Evolutionary conservation across 495 filamentous ascomycete species (phyloP), one percentile per base, ranked within the genome.

Genomic region (Xylaria castorea): DNA sequence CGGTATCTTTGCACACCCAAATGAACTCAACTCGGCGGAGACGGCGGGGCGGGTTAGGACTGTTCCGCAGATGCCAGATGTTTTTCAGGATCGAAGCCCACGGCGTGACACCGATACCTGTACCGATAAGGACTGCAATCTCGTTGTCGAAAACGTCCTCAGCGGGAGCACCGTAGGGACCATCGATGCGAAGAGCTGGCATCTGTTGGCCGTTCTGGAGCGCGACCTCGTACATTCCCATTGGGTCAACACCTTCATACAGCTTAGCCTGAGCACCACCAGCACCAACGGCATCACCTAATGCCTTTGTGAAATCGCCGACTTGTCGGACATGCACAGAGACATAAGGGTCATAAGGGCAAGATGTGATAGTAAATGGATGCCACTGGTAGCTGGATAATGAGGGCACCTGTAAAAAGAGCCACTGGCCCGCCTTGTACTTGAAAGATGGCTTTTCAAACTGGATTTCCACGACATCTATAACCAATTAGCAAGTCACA

Each of bases 61-160:
- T 88, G 68, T 93, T 90, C 48, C 96, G 93, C 72, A 95, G 86
- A 78, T 99, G 94, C 93, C 93, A 99, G 84, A 99, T 98, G 80
- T 97, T 97, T 85, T 99, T 99, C 57, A 99, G 87, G 75, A 98
- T 98, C 16, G 93, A 91, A 8, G 96, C 96, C 94, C 96, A 99
- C 5, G 96, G 96, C 5, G 96, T 99, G 44, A 98, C 95, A 76
- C 96, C 96, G 75, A 99, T 99, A 81, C 96, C 96, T 1, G 96
- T 98, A 66, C 96, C 96, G 75, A 98, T 95, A 65, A 99, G 90
- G 3, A 99, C 92, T 20, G 96, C 95, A 76, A 99, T 94, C 86
- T 99, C 96, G 82, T 98, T 98, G 78, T 98, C 93, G 81, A 99
- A 98, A 57, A 99, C 92, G 78, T 96, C 93, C 82, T 99, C 96